Conservation (phyloP, 257 asterid species). For the Jacaranda copaia region DNA sequence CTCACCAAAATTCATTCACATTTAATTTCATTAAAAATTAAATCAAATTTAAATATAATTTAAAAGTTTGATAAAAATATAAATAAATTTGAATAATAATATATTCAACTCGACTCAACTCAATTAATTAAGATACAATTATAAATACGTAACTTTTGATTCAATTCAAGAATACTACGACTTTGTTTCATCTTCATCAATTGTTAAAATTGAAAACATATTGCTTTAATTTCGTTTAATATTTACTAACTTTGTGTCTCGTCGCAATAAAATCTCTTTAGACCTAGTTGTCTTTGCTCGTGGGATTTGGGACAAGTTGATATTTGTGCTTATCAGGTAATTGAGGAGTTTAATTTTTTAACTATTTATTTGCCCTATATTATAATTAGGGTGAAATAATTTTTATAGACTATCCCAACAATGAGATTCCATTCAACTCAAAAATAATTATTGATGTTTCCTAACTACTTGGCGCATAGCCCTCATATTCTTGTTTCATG, state of each 20-base stretch:
- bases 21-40: too few species aligned
- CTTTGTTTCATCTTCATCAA: too few species aligned
- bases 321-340: not conserved
- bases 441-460: constrained; percentile 38
- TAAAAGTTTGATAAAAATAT: too few species aligned
- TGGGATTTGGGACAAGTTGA: not conserved
- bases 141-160: too few species aligned
- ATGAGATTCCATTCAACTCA: constrained; percentile 26
- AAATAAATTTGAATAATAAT: too few species aligned
- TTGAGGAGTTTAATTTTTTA: not conserved
- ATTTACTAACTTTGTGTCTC: not conserved
- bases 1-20: too few species aligned
- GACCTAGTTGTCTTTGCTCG: not conserved
- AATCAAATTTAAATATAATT: too few species aligned
- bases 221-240: too few species aligned
- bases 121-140: too few species aligned
- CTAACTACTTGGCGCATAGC: constrained; percentile 33
- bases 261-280: not conserved
- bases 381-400: constrained; percentile 21
- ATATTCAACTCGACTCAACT: too few species aligned
- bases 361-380: constrained; percentile 13
- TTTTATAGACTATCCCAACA: constrained; percentile 12
- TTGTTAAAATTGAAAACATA: too few species aligned
- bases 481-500: constrained; percentile 10
- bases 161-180: too few species aligned